phyloP scores from a whole-genome alignment of 768 basidiomycete species.

The Vararia minispora region DNA sequence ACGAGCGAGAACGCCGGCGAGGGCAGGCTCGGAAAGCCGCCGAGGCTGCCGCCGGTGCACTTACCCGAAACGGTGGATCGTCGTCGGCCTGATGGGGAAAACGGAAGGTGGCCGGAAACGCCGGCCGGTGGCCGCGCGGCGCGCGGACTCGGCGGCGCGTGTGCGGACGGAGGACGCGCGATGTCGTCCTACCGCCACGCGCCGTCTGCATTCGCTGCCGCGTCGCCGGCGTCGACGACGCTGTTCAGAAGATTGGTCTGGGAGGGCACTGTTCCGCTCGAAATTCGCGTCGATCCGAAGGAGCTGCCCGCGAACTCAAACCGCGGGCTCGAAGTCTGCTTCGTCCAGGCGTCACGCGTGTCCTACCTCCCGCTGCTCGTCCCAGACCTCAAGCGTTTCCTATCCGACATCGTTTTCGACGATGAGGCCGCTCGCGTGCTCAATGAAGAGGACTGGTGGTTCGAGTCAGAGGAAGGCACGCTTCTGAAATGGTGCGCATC shows the following conservation, averaged over 20 bases:
- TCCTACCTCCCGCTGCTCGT: slow-evolving; percentile 88
- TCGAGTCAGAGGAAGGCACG: slow-evolving; percentile 78
- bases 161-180: too few species aligned
- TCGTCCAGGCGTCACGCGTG: slow-evolving; percentile 82
- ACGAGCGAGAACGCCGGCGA: too few species aligned
- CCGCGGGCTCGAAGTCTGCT: slow-evolving; percentile 83
- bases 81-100: too few species aligned
- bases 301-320: slow-evolving; percentile 87
- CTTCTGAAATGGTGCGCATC: slow-evolving; percentile 74
- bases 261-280: slow-evolving; percentile 85
- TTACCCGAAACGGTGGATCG: too few species aligned
- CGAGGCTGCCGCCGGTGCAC: too few species aligned
- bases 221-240: slow-evolving; percentile 57
- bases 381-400: slow-evolving; percentile 77
- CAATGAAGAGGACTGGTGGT: slow-evolving; percentile 96
- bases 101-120: too few species aligned
- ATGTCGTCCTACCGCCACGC: slow-evolving; percentile 25
- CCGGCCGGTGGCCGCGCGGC: too few species aligned
- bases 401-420: slow-evolving; percentile 89
- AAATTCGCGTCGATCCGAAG: slow-evolving; percentile 81
- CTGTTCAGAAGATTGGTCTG: slow-evolving; percentile 83
- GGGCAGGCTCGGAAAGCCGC: too few species aligned
- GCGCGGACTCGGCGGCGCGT: too few species aligned
- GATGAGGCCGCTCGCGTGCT: slow-evolving; percentile 64
- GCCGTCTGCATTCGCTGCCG: slow-evolving; percentile 31